Evolutionary conservation across 768 basidiomycete species (phyloP), one percentile per base, ranked within the genome.

Genomic region (Pisolithus sp.): DNA sequence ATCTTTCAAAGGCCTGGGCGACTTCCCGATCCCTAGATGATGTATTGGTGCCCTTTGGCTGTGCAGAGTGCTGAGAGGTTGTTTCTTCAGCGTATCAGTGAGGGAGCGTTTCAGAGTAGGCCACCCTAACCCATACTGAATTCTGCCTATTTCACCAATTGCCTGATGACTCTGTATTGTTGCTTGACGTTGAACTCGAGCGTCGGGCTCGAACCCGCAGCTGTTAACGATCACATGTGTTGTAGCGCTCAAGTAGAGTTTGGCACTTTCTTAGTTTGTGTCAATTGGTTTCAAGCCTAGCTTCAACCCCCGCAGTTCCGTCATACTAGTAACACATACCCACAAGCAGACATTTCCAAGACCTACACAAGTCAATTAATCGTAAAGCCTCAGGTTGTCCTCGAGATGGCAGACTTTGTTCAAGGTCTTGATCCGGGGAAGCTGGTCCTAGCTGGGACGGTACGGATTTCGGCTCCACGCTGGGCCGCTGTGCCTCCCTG

Each of bases 351-450:
- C 26, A 26, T 7, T 5, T 24, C 23, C 3, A 24, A 24, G 3
- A 24, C 23, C 26, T 26, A 26, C 26, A 7, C 40, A 18, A 30
- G 8, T 10, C 30, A 30, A 30, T 9, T 20, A 10, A n/a, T n/a
- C n/a, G n/a, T n/a, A n/a, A n/a, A 20, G 7, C 40, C 34, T n/a
- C 46, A 15, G 21, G n/a, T 31, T 18, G 17, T 34, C 10, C 13
- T 51, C 30, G 4, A 36, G 21, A 78, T 78, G 77, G 73, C 76
- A 24, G 89, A 90, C 59, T 86, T 85, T 54, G 54, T 84, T 7
- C 86, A 86, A 59, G 73, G 73, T 23, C 78, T 91, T 52, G 89
- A 91, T 60, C 79, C 87, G 18, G 77, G 78, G 5, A 87, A 84
- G 61, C 78, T 90, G 26, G 75, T 85, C 8, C 67, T 87, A 10